Base-by-base conservation (phyloP, 768 basidiomycete species). In the Kwoniella europaea region DNA sequence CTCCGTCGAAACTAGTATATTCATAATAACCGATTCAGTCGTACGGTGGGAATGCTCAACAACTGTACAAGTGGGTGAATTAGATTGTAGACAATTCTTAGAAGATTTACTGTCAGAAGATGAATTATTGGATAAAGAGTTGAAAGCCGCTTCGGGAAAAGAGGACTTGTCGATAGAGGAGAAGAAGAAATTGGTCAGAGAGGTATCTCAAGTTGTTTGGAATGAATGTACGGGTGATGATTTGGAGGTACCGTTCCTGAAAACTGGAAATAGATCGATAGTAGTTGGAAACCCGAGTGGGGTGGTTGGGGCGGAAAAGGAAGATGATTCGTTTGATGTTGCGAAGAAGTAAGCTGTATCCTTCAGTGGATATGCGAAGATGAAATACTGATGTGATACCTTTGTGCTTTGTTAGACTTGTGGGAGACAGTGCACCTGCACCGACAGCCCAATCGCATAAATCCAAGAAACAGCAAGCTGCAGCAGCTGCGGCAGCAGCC, bases 291-390 rank as follows among this genome's bases (percentile, higher is more conserved):
- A 43, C 10, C 57, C 67, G 27, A 60, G 62, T 20, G 59, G 59
- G 10, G 59, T 61, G n/a, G 57, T 58, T n/a, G 55, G 56, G 3
- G 65, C 65, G 20, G 79, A 81, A 10, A 77, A 80, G 46, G 79
- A 79, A 46, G 76, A 75, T 50, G 78, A 76, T 24, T 73, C 72
- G 18, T 77, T 83, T 58, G 79, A 83, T 55, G 78, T 83, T 5
- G 79, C 82, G 7, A 81, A 82, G 53, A 79, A 78, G 80, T 83
- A 55, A 68, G 80, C 72, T 4, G 10, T n/a, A 22, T 35, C 18
- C 60, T 10, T 54, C 52, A 20, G 29, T 1, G 7, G n/a, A 16
- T 42, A 20, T 46, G 35, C 35, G 35, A 56, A 68, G 80, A 72
- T 4, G 18, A 16, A 20, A 20, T 12, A 43, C 6, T 54, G 27